Evolutionary conservation across 371 early-diverging fungal genomes (phyloP), one percentile per base, ranked within the genome.

Genomic region (Mucor plumbeus): DNA sequence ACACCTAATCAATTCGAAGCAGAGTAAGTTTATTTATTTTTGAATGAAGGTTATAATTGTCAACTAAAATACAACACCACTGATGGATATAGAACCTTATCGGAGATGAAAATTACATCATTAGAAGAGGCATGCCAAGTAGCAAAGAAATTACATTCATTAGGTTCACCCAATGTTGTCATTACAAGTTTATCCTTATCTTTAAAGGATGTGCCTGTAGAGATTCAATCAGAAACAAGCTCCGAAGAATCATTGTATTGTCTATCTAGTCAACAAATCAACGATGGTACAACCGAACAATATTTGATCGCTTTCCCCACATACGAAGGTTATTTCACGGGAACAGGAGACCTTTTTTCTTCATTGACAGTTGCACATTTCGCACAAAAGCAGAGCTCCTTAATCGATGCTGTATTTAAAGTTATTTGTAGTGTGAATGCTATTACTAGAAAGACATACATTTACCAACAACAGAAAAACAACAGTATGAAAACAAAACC

Each of bases 1-100:
- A 94, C 95, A n/a, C 98, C 98, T 1, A 97, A 97, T 76, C 94
- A 91, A 64, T 95, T 92, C 55, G 97, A 97, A 75, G 93, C 94
- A 19, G 94, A 95, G 90, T 90, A 86, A 69, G 83, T 69, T 35
- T 26, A 26, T 26, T 26, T 26, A 1, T 26, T 26, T 26, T 26
- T 26, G 26, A 26, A 26, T 26, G 26, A 26, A 26, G 26, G 3
- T 26, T 26, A 3, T 26, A 1, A 26, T 1, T 3, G 26, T 26
- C 3, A 26, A 26, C 26, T 26, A 26, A 26, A 26, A 26, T 26
- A 26, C 26, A 26, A 26, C 26, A 26, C 26, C 26, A 26, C 26
- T 26, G 26, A 26, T 26, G 26, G 26, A 26, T 34, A 26, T 67
- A 89, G 90, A 66, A 72, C 83, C 21, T 82, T 97, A 1, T 73